phyloP scores from a whole-genome alignment of 2,329 filamentous ascomycete species.

The Rosellinia necatrix region DNA sequence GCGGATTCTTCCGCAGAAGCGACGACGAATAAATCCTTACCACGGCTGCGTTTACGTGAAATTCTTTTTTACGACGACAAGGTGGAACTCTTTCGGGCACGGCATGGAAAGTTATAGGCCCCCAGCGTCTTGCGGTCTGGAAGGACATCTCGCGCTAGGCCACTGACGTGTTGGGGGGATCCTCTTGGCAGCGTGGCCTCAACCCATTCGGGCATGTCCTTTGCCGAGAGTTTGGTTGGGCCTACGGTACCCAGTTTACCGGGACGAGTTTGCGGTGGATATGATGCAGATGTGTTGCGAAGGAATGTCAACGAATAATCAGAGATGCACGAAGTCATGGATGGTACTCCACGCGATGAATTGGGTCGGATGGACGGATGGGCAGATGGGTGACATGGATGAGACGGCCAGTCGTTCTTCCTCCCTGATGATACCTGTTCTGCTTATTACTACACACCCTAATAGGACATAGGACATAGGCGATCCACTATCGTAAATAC shows the following conservation, averaged over 20 bases:
- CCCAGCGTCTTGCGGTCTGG: conserved; percentile 27
- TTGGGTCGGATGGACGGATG: background rate
- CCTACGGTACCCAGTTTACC: conserved; percentile 7
- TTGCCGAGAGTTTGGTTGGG: conserved; percentile 11
- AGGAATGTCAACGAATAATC: background rate
- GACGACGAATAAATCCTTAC: conserved; percentile 45
- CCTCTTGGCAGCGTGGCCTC: conserved; percentile 24
- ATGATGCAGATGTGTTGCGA: conserved; percentile 1
- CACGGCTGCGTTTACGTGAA: conserved; percentile 69
- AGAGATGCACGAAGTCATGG: background rate
- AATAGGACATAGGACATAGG: too few relatives aligned
- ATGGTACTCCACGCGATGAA: background rate
- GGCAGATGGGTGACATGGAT: background rate
- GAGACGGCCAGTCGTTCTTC: too few relatives aligned
- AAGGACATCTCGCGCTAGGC: conserved; percentile 17
- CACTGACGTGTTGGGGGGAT: conserved; percentile 24
- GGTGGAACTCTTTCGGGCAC: conserved; percentile 77
- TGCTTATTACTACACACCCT: too few relatives aligned
- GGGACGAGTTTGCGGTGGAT: conserved; percentile 15
- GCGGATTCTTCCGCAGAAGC: conserved; percentile 57
- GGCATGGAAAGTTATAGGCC: conserved; percentile 59
- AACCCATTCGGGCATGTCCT: conserved; percentile 12
- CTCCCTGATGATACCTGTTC: too few relatives aligned
- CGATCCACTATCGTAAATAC: too few relatives aligned
- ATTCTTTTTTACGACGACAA: conserved; percentile 87